Percentiles rank a stretch among this genome's conserved stretches.
phyloP scores from a whole-genome alignment of 345 rosid species.

The Bruguiera parviflora region DNA sequence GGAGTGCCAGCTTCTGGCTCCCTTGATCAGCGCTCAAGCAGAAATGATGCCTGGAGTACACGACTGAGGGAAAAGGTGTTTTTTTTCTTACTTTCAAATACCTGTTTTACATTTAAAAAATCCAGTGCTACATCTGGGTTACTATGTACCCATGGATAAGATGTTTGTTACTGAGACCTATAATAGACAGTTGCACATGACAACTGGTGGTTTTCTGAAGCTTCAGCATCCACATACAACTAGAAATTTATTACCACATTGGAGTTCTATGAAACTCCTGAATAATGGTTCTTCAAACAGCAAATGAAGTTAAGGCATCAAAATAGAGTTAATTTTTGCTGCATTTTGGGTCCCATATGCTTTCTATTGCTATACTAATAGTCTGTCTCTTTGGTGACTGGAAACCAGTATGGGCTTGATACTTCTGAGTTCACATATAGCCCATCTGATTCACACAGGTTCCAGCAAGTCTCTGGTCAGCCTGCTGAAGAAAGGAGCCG shows the following conservation, averaged over 20 bases:
- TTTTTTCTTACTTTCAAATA: neutral
- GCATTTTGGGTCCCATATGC: neutral
- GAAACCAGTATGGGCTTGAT: slow-evolving; percentile 85
- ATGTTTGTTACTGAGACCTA: too few species aligned
- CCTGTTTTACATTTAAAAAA: neutral
- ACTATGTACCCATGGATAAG: too few species aligned
- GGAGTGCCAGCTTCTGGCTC: slow-evolving; percentile 81
- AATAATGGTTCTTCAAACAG: too few species aligned
- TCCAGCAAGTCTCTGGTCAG: slow-evolving; percentile 58
- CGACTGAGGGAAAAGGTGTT: slow-evolving; percentile 96
- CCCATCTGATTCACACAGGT: slow-evolving; percentile 75
- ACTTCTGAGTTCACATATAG: slow-evolving; percentile 92
- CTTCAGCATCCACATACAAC: too few species aligned
- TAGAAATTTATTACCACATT: too few species aligned
- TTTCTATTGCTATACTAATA: neutral
- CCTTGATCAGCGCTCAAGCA: slow-evolving; percentile 81
- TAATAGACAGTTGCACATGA: too few species aligned
- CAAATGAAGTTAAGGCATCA: too few species aligned
- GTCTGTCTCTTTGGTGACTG: slow-evolving; percentile 4
- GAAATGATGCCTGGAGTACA: slow-evolving; percentile 98
- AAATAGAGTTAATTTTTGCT: neutral
- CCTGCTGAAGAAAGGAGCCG: slow-evolving; percentile 80
- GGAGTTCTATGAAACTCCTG: too few species aligned
- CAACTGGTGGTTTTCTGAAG: too few species aligned
- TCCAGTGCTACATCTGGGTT: neutral